Conservation (phyloP, 495 filamentous ascomycete species). For the Evernia prunastri region DNA sequence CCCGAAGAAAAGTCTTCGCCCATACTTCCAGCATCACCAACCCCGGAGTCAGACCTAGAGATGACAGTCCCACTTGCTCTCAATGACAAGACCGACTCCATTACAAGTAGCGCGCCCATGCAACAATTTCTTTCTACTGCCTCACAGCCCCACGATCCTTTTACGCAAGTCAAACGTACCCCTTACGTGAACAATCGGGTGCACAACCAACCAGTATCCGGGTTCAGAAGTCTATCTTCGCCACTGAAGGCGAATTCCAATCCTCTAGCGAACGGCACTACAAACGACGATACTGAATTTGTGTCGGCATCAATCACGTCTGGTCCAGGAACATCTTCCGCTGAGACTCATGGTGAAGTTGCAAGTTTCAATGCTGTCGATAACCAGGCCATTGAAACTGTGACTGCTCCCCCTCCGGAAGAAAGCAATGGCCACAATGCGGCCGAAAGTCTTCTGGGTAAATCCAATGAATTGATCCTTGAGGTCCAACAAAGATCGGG, state of each 20-base stretch:
- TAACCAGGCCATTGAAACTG: background rate
- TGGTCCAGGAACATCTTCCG: background rate
- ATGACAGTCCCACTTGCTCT: conserved; percentile 17
- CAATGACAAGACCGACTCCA: background rate
- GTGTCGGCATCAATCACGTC: conserved; percentile 3
- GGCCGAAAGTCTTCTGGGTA: background rate
- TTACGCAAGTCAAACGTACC: conserved; percentile 27
- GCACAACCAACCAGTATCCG: background rate
- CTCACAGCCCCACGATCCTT: conserved; percentile 18
- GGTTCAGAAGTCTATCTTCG: background rate
- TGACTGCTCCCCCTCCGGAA: background rate
- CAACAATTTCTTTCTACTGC: conserved; percentile 21
- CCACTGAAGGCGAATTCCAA: background rate
- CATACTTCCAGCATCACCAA: background rate
- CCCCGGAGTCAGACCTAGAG: conserved; percentile 22
- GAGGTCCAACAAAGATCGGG: background rate
- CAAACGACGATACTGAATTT: background rate
- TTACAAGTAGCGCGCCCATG: background rate
- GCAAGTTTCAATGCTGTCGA: background rate
- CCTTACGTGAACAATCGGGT: conserved; percentile 18
- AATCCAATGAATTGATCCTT: background rate
- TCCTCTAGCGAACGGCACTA: background rate
- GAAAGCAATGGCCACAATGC: background rate
- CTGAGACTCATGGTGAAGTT: background rate
- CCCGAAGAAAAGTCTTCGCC: background rate